Base-by-base conservation (phyloP, 1,284 basidiomycete species). In the Puccinia polysora region DNA sequence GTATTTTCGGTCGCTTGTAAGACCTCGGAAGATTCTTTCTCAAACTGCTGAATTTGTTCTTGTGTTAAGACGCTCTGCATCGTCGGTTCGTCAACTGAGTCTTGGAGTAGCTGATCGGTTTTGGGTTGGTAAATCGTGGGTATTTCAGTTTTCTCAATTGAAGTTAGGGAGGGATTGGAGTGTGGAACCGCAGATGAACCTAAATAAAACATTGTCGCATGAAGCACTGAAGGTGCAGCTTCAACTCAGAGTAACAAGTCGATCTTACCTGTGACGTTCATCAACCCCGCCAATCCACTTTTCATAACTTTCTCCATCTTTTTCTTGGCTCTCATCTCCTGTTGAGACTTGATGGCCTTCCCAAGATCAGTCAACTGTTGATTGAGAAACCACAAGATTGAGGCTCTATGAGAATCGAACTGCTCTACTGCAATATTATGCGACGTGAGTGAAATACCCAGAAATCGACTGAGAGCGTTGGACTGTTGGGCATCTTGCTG, bases 41-140 rank as follows among this genome's bases (percentile, higher is more conserved):
- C 92, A 77, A 95, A 95, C 79, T 91, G 89, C 76, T 90, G 86
- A 67, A 94, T 91, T 79, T 95, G 91, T 12, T 88, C 89, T 53
- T 86, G 83, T 0, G 88, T 86, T 12, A 93, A 82, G 77, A 90
- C 88, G 12, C 69, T 55, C 65, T 88, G 87, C 70, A 87, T 86
- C 75, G 80, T 76, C 1, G 81, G 77, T 47, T 81, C 80, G 56
- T 80, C 77, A 45, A 87, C 84, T 25, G 81, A 82, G 36, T 83
- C 82, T 55, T 84, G 83, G 30, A 81, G 81, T 75, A 75, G 78
- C 72, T 59, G 23, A 75, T 74, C 77, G 73, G 73, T 77, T 74
- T 40, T 77, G 74, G 10, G 76, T 79, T 20, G 76, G 67, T 38
- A 78, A 78, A 68, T 77, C 75, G 65, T 77, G 58, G 59, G 77